Percentiles rank a stretch among this genome's conserved stretches.
Conservation (phyloP, 352 stramenopile genomes). For the Phytopythium ostracodes region DNA sequence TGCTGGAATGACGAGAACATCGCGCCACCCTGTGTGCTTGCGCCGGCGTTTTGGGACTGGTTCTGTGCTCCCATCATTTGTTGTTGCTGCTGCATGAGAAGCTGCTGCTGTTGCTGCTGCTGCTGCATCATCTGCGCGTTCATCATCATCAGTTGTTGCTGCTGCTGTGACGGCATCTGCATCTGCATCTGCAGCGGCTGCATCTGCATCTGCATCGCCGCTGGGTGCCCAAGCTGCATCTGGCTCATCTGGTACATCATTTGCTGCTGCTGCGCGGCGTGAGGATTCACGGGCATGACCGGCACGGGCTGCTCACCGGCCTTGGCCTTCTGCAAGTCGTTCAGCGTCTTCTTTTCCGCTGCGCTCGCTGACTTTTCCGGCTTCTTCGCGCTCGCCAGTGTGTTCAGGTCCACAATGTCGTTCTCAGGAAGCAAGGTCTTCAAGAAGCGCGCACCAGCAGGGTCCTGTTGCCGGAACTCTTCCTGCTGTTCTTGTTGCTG, state of each 20-base stretch:
- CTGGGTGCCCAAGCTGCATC: slow-evolving; percentile 20
- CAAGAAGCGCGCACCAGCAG: slow-evolving; percentile 18
- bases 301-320: slow-evolving; percentile 24
- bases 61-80: slow-evolving; percentile 28
- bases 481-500: slow-evolving; percentile 14
- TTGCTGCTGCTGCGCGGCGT: slow-evolving; percentile 16
- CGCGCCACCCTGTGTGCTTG: background rate
- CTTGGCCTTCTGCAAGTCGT: slow-evolving; percentile 54
- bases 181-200: slow-evolving; percentile 19
- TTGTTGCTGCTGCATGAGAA: slow-evolving; percentile 8
- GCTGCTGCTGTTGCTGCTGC: too few species aligned
- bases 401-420: slow-evolving; percentile 57
- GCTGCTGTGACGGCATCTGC: slow-evolving; percentile 11
- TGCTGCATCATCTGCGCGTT: slow-evolving; percentile 30
- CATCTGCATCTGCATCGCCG: slow-evolving; percentile 25
- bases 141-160: slow-evolving; percentile 38
- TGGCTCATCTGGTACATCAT: slow-evolving; percentile 32
- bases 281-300: slow-evolving; percentile 37
- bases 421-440: slow-evolving; percentile 62
- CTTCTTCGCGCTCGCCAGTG: slow-evolving; percentile 56
- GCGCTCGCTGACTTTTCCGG: slow-evolving; percentile 19
- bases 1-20: background rate
- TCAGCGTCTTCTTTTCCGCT: slow-evolving; percentile 42
- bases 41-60: slow-evolving; percentile 1
- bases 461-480: slow-evolving; percentile 1